phyloP scores from a whole-genome alignment of 2,329 filamentous ascomycete species.

The Diaporthe sp. region DNA sequence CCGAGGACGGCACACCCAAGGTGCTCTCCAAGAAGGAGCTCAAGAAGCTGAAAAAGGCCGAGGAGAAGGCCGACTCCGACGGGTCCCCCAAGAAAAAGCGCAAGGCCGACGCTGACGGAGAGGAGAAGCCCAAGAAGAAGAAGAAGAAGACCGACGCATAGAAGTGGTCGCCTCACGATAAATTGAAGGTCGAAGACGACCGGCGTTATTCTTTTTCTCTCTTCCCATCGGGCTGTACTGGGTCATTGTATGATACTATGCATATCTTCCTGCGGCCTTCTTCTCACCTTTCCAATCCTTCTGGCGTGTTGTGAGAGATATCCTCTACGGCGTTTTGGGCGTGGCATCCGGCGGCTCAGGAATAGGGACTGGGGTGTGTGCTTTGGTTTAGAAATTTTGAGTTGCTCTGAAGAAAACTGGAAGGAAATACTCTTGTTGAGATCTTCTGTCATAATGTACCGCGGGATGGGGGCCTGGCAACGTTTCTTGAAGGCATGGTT shows the following conservation, averaged over 20 bases:
- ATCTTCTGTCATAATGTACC: constrained; percentile 21
- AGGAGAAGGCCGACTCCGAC: constrained; percentile 65
- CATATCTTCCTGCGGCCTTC: constrained; percentile 37
- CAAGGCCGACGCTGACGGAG: constrained; percentile 76
- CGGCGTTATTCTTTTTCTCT: constrained; percentile 13
- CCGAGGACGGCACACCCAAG: constrained; percentile 74
- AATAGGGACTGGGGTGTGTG: constrained; percentile 16
- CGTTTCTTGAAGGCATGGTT: background rate
- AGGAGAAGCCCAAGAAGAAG: constrained; percentile 70
- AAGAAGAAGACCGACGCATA: constrained; percentile 46
- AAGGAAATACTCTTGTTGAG: constrained; percentile 8
- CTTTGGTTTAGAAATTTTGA: constrained; percentile 30
- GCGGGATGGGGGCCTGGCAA: background rate
- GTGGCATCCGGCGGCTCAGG: constrained; percentile 36
- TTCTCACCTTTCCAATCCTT: constrained; percentile 38
- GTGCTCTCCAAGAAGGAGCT: constrained; percentile 82
- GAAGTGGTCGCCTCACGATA: background rate
- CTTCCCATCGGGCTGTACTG: constrained; percentile 29
- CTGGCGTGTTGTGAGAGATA: constrained; percentile 41
- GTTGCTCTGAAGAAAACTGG: constrained; percentile 15
- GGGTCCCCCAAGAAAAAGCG: constrained; percentile 74
- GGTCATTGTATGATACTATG: constrained; percentile 39
- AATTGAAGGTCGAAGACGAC: background rate
- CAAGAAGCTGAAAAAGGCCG: constrained; percentile 78
- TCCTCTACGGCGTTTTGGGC: constrained; percentile 42